Evolutionary conservation across 257 asterid species (phyloP), one percentile per base, ranked within the genome.

Genomic region (Scutellaria galericulata): DNA sequence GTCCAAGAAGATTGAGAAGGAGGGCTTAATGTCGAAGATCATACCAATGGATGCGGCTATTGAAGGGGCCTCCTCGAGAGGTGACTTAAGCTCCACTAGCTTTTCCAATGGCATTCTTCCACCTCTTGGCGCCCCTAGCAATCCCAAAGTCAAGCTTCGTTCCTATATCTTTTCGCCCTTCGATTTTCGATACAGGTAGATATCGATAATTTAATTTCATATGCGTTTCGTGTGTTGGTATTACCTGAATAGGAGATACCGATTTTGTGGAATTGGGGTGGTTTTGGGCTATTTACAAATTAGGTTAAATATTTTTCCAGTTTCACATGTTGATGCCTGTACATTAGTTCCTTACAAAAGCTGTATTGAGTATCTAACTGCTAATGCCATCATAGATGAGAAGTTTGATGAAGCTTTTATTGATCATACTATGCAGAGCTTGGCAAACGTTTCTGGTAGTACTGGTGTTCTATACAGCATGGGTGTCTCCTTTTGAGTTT

Each of bases 401-500:
- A 10, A 56, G 24, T 12, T 22, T 42, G 5, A 14, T 64, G 50
- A n/a, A 46, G 7, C 22, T 22, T 55, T 74, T 24, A 5, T n/a
- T 47, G 13, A 42, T 64, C 31, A 24, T 27, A n/a, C 31, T 37
- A 1, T 22, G 31, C 87, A 92, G 98, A 81, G 48, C 55, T 40
- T 92, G 97, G 96, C 89, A 87, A 8, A 66, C 78, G 11, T 83
- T 82, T 64, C 79, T 90, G 52, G 85, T 87, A 15, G 50, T 84
- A 15, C 77, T 92, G 54, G 97, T 92, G 45, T 86, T 88, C 83
- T 92, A 92, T 87, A 90, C 96, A 44, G 91, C 96, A 56, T 92
- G 98, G 98, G 89, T 83, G 64, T 86, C 86, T 39, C 97, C 96
- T n/a, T 88, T 82, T 70, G 96, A 92, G 58, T 87, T 90, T 63